phyloP scores from a whole-genome alignment of 306 rosid species.

The Cucurbita pepo region DNA sequence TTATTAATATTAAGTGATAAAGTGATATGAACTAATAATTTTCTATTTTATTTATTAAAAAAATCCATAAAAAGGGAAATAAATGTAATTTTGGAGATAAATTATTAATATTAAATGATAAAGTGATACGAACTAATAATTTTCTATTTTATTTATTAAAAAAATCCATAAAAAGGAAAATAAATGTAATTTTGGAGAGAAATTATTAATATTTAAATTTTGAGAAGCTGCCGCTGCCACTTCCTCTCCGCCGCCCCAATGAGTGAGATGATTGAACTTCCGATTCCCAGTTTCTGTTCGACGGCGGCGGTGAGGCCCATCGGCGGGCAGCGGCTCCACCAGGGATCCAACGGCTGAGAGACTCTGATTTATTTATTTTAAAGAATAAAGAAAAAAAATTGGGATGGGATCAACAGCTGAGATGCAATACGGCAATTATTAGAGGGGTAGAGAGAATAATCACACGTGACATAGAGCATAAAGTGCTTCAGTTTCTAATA shows the following conservation, averaged over 20 bases:
- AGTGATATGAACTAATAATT: too few relatives aligned
- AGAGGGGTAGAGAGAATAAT: conserved; percentile 4
- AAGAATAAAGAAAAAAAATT: background rate
- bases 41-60: too few relatives aligned
- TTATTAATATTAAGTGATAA: too few relatives aligned
- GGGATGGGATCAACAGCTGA: conserved; percentile 1
- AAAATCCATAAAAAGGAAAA: too few relatives aligned
- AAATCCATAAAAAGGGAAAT: too few relatives aligned
- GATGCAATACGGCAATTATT: conserved; percentile 4
- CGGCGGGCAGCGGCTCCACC: conserved; percentile 8
- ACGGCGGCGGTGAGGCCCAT: conserved; percentile 9
- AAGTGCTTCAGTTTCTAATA: conserved; percentile 2
- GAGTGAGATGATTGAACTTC: conserved; percentile 7
- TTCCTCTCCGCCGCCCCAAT: conserved; percentile 4
- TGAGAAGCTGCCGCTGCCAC: too few relatives aligned
- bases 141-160: too few relatives aligned
- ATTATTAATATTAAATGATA: too few relatives aligned
- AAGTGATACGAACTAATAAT: too few relatives aligned
- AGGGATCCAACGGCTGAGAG: background rate
- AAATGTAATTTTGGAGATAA: too few relatives aligned
- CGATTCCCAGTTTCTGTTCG: conserved; percentile 3
- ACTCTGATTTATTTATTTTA: background rate
- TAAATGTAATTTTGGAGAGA: too few relatives aligned
- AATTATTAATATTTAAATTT: too few relatives aligned
- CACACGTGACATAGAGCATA: conserved; percentile 1